Evolutionary conservation across 768 basidiomycete genomes (phyloP).

Genomic region (Russula brevipes): DNA sequence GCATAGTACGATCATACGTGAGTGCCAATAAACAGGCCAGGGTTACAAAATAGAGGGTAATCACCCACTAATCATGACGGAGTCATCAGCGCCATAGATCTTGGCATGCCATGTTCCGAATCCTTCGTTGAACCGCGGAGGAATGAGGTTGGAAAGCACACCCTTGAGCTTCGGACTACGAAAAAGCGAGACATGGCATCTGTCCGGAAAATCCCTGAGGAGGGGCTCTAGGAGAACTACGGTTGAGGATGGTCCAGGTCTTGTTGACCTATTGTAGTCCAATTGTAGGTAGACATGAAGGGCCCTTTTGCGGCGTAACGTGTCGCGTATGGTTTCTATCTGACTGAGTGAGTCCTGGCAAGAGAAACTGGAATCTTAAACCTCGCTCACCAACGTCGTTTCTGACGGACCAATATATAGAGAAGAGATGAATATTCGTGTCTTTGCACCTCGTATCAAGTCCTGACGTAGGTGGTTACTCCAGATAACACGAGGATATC

Average conservation of each 20-base stretch:
- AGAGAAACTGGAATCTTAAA: not conserved
- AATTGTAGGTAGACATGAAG: conserved; percentile 69
- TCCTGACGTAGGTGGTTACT: conserved; percentile 39
- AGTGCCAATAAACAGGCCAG: not conserved
- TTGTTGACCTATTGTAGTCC: conserved; percentile 76
- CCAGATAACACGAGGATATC: not conserved
- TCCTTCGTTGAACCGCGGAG: conserved; percentile 93
- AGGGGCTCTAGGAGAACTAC: conserved; percentile 67
- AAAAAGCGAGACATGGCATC: conserved; percentile 77
- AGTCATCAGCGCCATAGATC: conserved; percentile 88
- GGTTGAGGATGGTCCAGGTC: conserved; percentile 66
- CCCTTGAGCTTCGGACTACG: conserved; percentile 82
- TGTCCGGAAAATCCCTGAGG: conserved; percentile 59
- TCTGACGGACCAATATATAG: conserved; percentile 84
- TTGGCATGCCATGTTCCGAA: conserved; percentile 99
- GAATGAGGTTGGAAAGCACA: conserved; percentile 68
- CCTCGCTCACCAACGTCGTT: conserved; percentile 60
- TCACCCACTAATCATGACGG: conserved; percentile 90
- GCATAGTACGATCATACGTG: conserved; percentile 2
- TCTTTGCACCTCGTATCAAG: conserved; percentile 71
- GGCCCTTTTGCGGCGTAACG: conserved; percentile 52
- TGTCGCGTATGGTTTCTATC: conserved; percentile 61
- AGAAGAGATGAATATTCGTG: conserved; percentile 83
- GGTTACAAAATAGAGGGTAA: conserved; percentile 30
- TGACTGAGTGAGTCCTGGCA: conserved; percentile 32